Evolutionary conservation across 176 grass and related monocot genomes (phyloP), one percentile per base, ranked within the genome.

Genomic region (Metroxylon sagu): DNA sequence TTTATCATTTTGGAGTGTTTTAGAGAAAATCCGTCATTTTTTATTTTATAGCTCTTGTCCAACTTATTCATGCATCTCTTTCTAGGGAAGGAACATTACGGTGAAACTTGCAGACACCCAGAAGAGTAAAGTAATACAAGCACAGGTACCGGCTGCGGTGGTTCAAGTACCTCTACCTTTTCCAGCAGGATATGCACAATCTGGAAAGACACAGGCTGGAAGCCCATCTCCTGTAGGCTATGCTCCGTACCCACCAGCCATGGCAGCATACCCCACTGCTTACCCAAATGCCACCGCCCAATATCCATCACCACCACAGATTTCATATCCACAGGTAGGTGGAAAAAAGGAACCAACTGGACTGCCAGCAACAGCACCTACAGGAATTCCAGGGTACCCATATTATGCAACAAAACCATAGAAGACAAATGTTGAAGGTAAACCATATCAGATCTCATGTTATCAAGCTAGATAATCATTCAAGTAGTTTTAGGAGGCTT

Each of bases 21-120:
- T 43, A 10, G 35, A 12, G 35, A 10, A 10, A 43, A 43, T 43
- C 35, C 35, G 12, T 43, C 8, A 43, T 12, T 10, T 43, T 43
- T 43, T 43, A 2, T 12, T 10, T 43, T 43, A 12, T 43, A 2
- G 10, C 12, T 43, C 7, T 43, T 43, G 3, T 35, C 12, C 3
- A 43, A 43, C 8, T 43, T 19, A 7, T 19, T 55, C 17, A 19
- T 19, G 2, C 2, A 18, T 53, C n/a, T 29, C 25, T 53, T 18
- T 66, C 4, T 16, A 66, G 64, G 64, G 64, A 53, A 66, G 64
- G 50, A 66, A 53, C 64, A 53, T 66, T 53, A 66, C 48, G 12
- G 49, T 53, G 16, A 66, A 66, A 23, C 64, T 66, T 2, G 64
- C 64, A 2, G 64, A 66, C 5, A 6, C 64, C 0, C 64, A 49